Percentiles rank a stretch among this genome's conserved stretches.
These are phyloP conservation scores for Lentithecium fluviatile DNA, from an alignment of 495 filamentous ascomycete genomes.

Conservation along the genomic window DNA sequence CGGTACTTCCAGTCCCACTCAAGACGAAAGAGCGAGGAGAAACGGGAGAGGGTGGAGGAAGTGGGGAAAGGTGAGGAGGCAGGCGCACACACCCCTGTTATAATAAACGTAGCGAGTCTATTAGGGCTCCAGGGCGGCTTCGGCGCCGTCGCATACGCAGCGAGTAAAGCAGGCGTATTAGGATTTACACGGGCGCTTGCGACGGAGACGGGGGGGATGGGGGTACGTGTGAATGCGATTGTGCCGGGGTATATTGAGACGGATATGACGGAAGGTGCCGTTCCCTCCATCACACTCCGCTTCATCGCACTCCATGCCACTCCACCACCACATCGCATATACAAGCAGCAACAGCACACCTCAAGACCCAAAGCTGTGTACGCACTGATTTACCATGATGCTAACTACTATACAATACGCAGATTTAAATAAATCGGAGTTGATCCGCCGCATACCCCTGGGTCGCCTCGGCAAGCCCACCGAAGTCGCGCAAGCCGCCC, in stretches of 20 bases:
- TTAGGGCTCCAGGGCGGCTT: conserved; percentile 61
- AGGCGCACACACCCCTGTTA: conserved; percentile 50
- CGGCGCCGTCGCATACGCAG: conserved; percentile 72
- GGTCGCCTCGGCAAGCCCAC: conserved; percentile 63
- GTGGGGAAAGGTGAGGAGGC: too few relatives aligned
- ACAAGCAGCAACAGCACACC: too few relatives aligned
- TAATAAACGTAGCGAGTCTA: conserved; percentile 78
- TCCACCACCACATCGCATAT: too few relatives aligned
- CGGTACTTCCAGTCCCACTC: conserved; percentile 3
- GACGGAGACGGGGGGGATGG: conserved; percentile 56
- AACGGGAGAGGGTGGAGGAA: neutral
- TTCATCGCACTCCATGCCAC: too few relatives aligned
- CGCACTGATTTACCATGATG: neutral
- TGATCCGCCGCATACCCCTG: conserved; percentile 57
- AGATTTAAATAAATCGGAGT: conserved; percentile 4
- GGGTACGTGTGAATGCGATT: conserved; percentile 74
- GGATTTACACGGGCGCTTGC: conserved; percentile 71
- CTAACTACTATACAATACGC: conserved; percentile 2
- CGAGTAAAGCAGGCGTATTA: conserved; percentile 75
- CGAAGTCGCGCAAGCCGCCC: conserved; percentile 78
- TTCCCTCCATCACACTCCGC: neutral
- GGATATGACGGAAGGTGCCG: conserved; percentile 67
- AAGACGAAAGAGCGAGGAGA: conserved; percentile 17
- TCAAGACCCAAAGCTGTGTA: too few relatives aligned
- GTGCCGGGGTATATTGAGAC: conserved; percentile 82